These are phyloP conservation scores for Exobasidium cylindrosporum DNA, from an alignment of 1,284 basidiomycete species.

Conservation along the genomic window DNA sequence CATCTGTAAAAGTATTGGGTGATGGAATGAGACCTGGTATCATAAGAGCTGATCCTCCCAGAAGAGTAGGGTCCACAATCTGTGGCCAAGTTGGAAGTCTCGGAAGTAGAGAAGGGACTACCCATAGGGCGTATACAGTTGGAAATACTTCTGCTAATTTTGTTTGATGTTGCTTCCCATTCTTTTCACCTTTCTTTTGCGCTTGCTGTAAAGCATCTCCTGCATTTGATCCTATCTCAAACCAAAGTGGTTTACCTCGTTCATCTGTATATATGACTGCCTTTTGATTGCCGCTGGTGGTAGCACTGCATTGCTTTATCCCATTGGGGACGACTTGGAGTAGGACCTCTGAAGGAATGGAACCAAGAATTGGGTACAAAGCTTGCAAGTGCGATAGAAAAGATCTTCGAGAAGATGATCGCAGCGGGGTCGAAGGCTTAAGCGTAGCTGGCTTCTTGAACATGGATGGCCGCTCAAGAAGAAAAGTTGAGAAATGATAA, in stretches of 20 bases:
- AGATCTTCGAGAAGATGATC: constrained; percentile 9
- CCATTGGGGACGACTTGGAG: constrained; percentile 9
- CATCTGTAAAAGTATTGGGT: constrained; percentile 12
- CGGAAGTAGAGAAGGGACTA: constrained; percentile 6
- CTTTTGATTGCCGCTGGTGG: constrained; percentile 10
- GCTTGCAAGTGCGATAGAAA: constrained; percentile 14
- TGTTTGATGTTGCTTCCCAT: neutral
- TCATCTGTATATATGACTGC: constrained; percentile 17
- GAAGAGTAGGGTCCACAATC: constrained; percentile 12
- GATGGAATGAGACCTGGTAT: constrained; percentile 11
- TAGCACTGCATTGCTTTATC: constrained; percentile 7
- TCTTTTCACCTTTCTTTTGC: constrained; percentile 4
- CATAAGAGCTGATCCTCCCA: constrained; percentile 13
- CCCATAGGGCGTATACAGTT: constrained; percentile 13
- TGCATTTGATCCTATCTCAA: constrained; percentile 11
- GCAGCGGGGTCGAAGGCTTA: constrained; percentile 14
- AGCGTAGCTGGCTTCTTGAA: constrained; percentile 16
- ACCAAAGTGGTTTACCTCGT: constrained; percentile 11
- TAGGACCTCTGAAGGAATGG: constrained; percentile 5
- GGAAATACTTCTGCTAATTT: constrained; percentile 12
- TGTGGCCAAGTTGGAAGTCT: constrained; percentile 13
- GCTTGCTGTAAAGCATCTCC: constrained; percentile 10
- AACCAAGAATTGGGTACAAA: constrained; percentile 8
- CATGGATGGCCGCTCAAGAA: constrained; percentile 6
- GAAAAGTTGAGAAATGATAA: no score